These are phyloP conservation scores for Fusarium nematophilum DNA, from an alignment of 2,329 filamentous ascomycete species.

Conservation along the genomic window DNA sequence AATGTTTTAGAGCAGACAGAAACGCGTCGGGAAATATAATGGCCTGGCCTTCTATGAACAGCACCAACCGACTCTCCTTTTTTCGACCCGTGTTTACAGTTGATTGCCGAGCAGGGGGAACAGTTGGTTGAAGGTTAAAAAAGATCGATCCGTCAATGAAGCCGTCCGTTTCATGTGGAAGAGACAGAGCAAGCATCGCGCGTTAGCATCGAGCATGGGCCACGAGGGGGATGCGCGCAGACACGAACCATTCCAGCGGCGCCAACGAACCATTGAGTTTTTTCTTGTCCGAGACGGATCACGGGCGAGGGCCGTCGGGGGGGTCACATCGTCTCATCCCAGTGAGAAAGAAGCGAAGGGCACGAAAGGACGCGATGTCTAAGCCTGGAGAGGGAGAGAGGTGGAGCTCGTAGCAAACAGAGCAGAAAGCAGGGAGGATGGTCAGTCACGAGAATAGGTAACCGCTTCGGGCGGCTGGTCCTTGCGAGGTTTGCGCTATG, in stretches of 20 bases:
- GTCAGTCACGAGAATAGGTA: background rate
- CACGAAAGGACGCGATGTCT: constrained; percentile 1
- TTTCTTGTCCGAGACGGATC: background rate
- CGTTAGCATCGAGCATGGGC: constrained; percentile 26
- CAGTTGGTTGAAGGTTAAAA: background rate
- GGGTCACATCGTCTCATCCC: constrained; percentile 13
- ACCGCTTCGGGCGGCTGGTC: constrained; percentile 6
- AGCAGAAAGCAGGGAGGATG: background rate
- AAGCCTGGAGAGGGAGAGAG: background rate
- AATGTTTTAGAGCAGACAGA: constrained; percentile 1
- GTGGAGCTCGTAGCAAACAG: constrained; percentile 8
- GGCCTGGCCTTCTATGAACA: background rate
- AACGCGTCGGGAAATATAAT: background rate
- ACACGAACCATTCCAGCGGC: constrained; percentile 40
- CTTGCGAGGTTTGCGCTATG: background rate
- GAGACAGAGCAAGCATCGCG: constrained; percentile 4
- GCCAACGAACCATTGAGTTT: constrained; percentile 28
- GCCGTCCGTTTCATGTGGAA: constrained; percentile 40
- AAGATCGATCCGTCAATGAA: constrained; percentile 24
- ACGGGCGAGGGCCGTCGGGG: background rate
- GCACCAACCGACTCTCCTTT: background rate
- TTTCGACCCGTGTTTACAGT: background rate
- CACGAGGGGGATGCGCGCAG: constrained; percentile 30
- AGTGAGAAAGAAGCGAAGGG: constrained; percentile 16
- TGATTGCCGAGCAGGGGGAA: constrained; percentile 1